Base-by-base conservation (phyloP, 495 filamentous ascomycete species). In the Neurospora sublineolata region DNA sequence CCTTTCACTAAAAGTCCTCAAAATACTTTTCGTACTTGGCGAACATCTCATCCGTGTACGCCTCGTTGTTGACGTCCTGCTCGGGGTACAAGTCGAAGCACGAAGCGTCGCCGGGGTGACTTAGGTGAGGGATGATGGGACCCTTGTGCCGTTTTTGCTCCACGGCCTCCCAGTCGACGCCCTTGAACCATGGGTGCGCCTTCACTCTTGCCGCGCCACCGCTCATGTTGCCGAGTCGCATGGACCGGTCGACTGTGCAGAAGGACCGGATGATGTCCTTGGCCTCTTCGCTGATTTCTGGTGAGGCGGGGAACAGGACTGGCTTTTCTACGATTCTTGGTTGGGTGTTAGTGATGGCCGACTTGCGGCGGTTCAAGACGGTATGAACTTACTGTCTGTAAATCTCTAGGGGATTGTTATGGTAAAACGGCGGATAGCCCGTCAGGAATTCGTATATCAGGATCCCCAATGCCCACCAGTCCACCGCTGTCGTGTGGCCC, bases 391-490 rank as follows among this genome's bases (percentile, higher is more conserved):
- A 90, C 87, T 93, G 90, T 81, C 97, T 94, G 82, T 98, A 98
- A 71, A 97, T 97, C 77, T 95, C 94, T 77, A 97, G 95, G 0
- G 94, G 94, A 75, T 95, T 97, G 69, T 93, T 89, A 78, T 97
- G 92, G 92, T 94, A 99, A 80, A 99, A 99, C 3, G 95, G 95
- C 7, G 95, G 95, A 76, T 97, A 96, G 41, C 95, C 95, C 4
- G 95, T 93, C 36, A 97, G 84, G 77, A 99, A 97, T 78, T 99
- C 95, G 79, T 96, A 98, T 70, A 97, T 93, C 68, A 99, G 81
- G 74, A 99, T 97, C 7, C 95, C 95, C 73, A 98, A 84, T 8
- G 95, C 96, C 95, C 95, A 99, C 95, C 95, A 99, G 81, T 99
- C 95, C n/a, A 99, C 95, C 1, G 95, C 94, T 41, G 92, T 93